Evolutionary conservation across 139 green algal genomes (phyloP).

Genomic region (Edaphochlamys debaryana): DNA sequence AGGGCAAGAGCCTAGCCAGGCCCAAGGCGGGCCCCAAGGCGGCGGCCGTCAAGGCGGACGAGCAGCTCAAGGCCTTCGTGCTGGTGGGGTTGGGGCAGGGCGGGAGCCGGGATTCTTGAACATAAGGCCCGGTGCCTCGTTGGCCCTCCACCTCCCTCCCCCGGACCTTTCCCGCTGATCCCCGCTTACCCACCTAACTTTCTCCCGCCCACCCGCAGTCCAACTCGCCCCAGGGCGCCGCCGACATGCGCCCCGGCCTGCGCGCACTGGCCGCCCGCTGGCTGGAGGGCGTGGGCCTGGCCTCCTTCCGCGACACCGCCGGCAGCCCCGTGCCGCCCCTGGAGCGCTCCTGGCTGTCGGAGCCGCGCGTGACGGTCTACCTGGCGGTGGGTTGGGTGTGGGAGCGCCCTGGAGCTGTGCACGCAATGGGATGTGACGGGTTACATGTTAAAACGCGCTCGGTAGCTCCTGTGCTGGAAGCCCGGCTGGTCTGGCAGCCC

Average conservation of each 20-base stretch:
- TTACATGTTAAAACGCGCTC: too few relatives aligned
- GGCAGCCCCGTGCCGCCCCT: constrained; percentile 11
- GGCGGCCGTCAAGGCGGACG: neutral
- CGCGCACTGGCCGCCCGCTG: constrained; percentile 37
- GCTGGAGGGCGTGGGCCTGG: constrained; percentile 46
- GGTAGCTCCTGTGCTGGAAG: too few relatives aligned
- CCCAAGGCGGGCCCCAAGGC: too few relatives aligned
- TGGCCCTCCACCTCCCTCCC: too few relatives aligned
- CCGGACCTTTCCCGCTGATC: too few relatives aligned
- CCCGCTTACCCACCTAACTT: too few relatives aligned
- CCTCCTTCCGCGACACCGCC: constrained; percentile 37
- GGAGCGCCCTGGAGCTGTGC: too few relatives aligned
- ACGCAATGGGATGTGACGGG: too few relatives aligned
- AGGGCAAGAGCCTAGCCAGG: too few relatives aligned
- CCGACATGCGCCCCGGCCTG: constrained; percentile 46
- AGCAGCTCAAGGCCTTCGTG: neutral
- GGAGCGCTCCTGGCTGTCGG: constrained; percentile 37
- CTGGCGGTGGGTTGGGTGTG: constrained; percentile 24
- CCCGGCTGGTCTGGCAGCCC: too few relatives aligned
- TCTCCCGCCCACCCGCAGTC: neutral
- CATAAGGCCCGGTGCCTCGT: too few relatives aligned
- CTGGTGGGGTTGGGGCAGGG: neutral
- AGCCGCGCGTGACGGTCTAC: constrained; percentile 38
- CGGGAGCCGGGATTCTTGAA: too few relatives aligned
- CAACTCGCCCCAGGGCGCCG: constrained; percentile 3